A percentile compares a stretch with the other conserved stretches of the same genome.
phyloP scores from a whole-genome alignment of 2,329 filamentous ascomycete genomes.

The Penicillium sp. region DNA sequence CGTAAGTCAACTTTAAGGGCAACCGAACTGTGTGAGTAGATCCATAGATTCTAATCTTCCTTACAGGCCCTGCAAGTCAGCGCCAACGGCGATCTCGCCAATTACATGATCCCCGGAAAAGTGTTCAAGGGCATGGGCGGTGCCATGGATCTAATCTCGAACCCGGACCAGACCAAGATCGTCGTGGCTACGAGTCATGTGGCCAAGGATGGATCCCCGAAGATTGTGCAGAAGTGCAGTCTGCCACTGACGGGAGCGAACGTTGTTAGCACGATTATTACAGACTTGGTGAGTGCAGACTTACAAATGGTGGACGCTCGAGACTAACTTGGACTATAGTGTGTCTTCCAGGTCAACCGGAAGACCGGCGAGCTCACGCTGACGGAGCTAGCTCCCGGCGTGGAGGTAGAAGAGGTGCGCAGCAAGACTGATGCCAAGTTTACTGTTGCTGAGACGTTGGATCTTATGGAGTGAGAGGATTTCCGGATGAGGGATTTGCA shows the following conservation, averaged over 20 bases:
- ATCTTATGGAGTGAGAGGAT: constrained; percentile 47
- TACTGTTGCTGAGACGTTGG: constrained; percentile 60
- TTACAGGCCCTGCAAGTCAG: constrained; percentile 70
- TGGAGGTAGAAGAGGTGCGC: constrained; percentile 68
- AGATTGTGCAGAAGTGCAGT: constrained; percentile 65
- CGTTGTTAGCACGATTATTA: constrained; percentile 72
- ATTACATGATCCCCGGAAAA: constrained; percentile 90
- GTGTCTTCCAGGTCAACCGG: constrained; percentile 74
- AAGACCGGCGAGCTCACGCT: constrained; percentile 50
- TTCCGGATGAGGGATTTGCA: too few species aligned
- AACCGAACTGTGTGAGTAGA: background rate
- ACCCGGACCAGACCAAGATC: constrained; percentile 71
- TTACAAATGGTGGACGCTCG: constrained; percentile 39
- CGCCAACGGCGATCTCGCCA: constrained; percentile 76
- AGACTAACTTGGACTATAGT: constrained; percentile 46
- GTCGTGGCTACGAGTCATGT: constrained; percentile 71
- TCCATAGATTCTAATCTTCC: background rate
- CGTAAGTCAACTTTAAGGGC: constrained; percentile 35
- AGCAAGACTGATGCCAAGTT: constrained; percentile 72
- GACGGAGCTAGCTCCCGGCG: constrained; percentile 70
- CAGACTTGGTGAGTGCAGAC: constrained; percentile 64
- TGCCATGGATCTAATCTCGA: constrained; percentile 72
- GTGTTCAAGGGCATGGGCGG: constrained; percentile 85
- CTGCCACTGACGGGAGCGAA: constrained; percentile 67
- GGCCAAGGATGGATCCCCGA: constrained; percentile 67